These are phyloP conservation scores for Sanguinoderma infundibulare DNA, from an alignment of 1,284 basidiomycete genomes.

Conservation along the genomic window DNA sequence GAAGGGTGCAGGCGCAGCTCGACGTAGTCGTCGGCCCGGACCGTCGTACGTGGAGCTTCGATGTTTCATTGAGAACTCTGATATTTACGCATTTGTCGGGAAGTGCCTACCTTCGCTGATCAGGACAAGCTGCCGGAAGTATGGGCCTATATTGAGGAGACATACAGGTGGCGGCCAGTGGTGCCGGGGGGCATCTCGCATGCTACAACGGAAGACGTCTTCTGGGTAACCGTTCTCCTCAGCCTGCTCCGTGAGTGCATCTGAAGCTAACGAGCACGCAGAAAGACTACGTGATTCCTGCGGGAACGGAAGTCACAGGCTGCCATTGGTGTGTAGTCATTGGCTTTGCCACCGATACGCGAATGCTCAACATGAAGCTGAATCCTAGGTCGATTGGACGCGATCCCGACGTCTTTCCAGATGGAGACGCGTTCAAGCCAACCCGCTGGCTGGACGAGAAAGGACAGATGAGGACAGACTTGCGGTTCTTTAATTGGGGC, in stretches of 20 bases:
- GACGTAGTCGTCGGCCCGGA: slow-evolving; percentile 61
- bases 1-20: slow-evolving; percentile 61
- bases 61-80: not conserved
- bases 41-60: slow-evolving; percentile 41
- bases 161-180: slow-evolving; percentile 68
- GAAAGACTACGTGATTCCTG: slow-evolving; percentile 60
- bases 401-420: slow-evolving; percentile 59
- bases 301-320: slow-evolving; percentile 60
- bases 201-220: slow-evolving; percentile 59
- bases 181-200: slow-evolving; percentile 57
- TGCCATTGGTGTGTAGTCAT: slow-evolving; percentile 54
- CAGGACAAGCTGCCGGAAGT: slow-evolving; percentile 54
- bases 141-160: slow-evolving; percentile 64
- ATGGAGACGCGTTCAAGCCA: slow-evolving; percentile 63
- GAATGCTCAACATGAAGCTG: not conserved
- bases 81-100: not conserved
- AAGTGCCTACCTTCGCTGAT: slow-evolving; percentile 58
- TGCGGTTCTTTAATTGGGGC: slow-evolving; percentile 58
- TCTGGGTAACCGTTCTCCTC: slow-evolving; percentile 51
- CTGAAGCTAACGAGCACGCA: slow-evolving; percentile 25
- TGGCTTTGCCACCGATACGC: not conserved
- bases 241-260: not conserved
- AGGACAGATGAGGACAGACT: slow-evolving; percentile 52
- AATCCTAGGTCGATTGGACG: slow-evolving; percentile 51
- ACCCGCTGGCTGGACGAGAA: slow-evolving; percentile 57